Evolutionary conservation across 495 filamentous ascomycete genomes (phyloP).

Genomic region (Tetracladium marchalianum): DNA sequence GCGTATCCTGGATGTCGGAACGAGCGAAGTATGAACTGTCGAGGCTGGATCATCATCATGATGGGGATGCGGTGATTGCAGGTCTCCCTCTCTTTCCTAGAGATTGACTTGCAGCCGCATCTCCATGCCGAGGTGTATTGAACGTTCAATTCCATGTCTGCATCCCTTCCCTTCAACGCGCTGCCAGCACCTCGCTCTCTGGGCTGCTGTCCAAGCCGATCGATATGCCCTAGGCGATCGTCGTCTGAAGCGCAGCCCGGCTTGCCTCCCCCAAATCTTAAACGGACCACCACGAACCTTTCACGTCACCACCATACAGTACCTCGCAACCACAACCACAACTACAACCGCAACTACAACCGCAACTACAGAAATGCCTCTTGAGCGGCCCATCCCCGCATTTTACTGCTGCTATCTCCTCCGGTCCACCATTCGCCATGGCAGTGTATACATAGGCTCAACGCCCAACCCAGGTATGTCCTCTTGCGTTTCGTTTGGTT

Average conservation of each 20-base stretch:
- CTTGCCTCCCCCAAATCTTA: too few species aligned
- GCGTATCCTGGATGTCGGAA: neutral
- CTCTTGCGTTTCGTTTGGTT: too few species aligned
- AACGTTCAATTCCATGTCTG: too few species aligned
- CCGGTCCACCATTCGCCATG: constrained; percentile 59
- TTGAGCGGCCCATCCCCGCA: constrained; percentile 36
- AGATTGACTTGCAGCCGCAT: too few species aligned
- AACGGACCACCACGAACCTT: neutral
- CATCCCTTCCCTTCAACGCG: too few species aligned
- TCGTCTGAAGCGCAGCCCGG: too few species aligned
- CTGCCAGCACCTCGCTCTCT: too few species aligned
- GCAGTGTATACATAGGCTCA: constrained; percentile 74
- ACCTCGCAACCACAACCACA: neutral
- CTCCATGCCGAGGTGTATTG: too few species aligned
- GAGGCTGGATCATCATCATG: neutral
- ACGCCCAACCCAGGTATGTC: constrained; percentile 68
- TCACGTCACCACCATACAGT: constrained; percentile 1
- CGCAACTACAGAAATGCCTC: constrained; percentile 9
- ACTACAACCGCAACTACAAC: neutral
- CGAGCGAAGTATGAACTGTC: neutral
- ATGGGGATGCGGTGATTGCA: too few species aligned
- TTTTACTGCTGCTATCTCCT: constrained; percentile 69
- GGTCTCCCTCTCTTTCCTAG: too few species aligned
- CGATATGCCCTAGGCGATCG: too few species aligned
- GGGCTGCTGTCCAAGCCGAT: too few species aligned